phyloP scores from a whole-genome alignment of 148 eudicot genomes.

The Fallopia convolvulus region DNA sequence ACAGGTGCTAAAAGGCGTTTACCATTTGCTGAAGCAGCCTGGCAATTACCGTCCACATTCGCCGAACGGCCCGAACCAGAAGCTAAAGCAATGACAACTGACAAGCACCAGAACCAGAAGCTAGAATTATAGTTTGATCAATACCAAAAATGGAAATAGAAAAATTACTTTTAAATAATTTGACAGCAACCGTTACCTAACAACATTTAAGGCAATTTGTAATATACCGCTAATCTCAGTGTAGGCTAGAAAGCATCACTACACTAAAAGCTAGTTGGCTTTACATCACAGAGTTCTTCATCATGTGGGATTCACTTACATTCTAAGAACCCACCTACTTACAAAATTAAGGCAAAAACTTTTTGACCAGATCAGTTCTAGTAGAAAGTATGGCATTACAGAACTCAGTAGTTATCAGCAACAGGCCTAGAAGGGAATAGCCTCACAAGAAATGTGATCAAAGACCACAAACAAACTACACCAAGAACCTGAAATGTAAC shows the following conservation, averaged over 20 bases:
- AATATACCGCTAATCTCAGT: background rate
- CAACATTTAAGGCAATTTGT: background rate
- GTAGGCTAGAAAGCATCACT: background rate
- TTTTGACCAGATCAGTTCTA: background rate
- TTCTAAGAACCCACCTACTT: background rate
- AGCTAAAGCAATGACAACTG: too few species aligned
- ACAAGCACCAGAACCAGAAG: too few species aligned
- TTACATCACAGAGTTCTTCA: background rate
- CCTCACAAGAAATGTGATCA: conserved; percentile 71
- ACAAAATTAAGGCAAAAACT: background rate
- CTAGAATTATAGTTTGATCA: background rate
- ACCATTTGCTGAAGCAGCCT: too few species aligned
- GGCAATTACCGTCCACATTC: too few species aligned
- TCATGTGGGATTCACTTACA: background rate
- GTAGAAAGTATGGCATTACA: background rate
- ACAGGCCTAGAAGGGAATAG: conserved; percentile 83
- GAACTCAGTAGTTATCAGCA: conserved; percentile 10
- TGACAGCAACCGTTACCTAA: background rate
- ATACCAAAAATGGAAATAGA: background rate
- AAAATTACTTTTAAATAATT: background rate
- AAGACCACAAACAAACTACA: conserved; percentile 73
- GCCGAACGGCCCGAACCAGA: too few species aligned
- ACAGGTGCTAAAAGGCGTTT: too few species aligned
- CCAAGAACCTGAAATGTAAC: conserved; percentile 59
- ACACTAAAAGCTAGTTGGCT: background rate